Evolutionary conservation across 257 asterid species (phyloP), one percentile per base, ranked within the genome.

Genomic region (Eucommia ulmoides): DNA sequence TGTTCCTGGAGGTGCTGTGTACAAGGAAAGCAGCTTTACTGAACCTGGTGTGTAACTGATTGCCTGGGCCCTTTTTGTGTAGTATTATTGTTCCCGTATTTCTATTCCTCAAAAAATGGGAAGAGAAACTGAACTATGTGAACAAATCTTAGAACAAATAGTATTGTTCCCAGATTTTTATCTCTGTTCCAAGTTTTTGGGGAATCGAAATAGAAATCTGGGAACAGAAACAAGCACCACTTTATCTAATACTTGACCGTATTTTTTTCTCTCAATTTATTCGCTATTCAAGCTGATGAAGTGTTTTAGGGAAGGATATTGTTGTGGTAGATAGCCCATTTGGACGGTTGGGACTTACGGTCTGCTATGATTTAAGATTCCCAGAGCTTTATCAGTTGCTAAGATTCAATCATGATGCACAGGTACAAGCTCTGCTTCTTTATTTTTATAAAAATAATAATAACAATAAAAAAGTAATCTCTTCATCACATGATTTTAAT

Each of bases 1-100:
- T 62, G 96, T 89, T 54, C 93, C 93, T 33, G 97, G 97, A 49
- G 93, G 97, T 56, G 91, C 96, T 23, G 95, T 89, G 56, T 89
- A 76, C 85, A 82, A 78, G 66, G 97, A 89, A 78, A 82, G 97
- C 74, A 69, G 88, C 60, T 89, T 89, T 59, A 82, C 97, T 0
- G 96, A 82, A 68, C 75, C 96, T 12, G 87, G 87, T 69, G n/a
- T 42, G 48, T 42, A 16, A 10, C 15, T 16, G n/a, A n/a, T n/a
- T n/a, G n/a, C n/a, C n/a, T n/a, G n/a, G n/a, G n/a, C n/a, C n/a
- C n/a, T n/a, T n/a, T n/a, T n/a, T n/a, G n/a, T n/a, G n/a, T n/a
- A n/a, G n/a, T n/a, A n/a, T n/a, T n/a, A n/a, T n/a, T n/a, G n/a
- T n/a, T n/a, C n/a, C n/a, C n/a, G n/a, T n/a, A n/a, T n/a, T n/a